Percentiles rank a stretch among this genome's conserved stretches.
phyloP scores from a whole-genome alignment of 192 early-diverging fungal genomes.

The Lobosporangium transversale region DNA sequence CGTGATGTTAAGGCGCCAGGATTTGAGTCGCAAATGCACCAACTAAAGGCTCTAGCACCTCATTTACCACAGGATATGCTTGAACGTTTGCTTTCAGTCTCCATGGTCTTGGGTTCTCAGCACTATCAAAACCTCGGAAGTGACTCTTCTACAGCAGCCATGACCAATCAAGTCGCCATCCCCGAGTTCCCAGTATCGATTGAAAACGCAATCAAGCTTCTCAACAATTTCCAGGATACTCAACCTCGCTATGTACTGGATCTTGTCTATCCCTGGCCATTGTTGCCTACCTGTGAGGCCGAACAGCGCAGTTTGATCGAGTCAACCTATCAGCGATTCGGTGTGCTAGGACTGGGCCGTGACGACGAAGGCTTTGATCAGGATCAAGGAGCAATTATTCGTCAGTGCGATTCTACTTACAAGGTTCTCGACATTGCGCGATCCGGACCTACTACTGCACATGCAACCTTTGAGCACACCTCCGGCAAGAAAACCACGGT shows the following conservation, averaged over 20 bases:
- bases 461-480: conserved; percentile 45
- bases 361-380: conserved; percentile 52
- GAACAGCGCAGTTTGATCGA: conserved; percentile 70
- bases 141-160: conserved; percentile 36
- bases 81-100: conserved; percentile 66
- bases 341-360: conserved; percentile 57
- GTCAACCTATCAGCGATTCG: conserved; percentile 67
- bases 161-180: conserved; percentile 55
- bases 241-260: conserved; percentile 66
- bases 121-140: conserved; percentile 49
- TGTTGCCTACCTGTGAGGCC: conserved; percentile 64
- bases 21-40: conserved; percentile 62
- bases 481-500: conserved; percentile 45
- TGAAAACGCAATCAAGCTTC: conserved; percentile 57
- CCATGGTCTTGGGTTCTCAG: conserved; percentile 61
- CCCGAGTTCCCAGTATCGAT: conserved; percentile 70
- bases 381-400: conserved; percentile 29
- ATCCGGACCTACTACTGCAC: conserved; percentile 14
- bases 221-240: conserved; percentile 55
- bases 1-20: conserved; percentile 68
- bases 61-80: conserved; percentile 55
- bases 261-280: conserved; percentile 67
- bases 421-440: conserved; percentile 42
- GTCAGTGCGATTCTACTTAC: conserved; percentile 61
- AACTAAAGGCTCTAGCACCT: conserved; percentile 56